Evolutionary conservation across 495 filamentous ascomycete genomes (phyloP).

Genomic region (Echria macrotheca): DNA sequence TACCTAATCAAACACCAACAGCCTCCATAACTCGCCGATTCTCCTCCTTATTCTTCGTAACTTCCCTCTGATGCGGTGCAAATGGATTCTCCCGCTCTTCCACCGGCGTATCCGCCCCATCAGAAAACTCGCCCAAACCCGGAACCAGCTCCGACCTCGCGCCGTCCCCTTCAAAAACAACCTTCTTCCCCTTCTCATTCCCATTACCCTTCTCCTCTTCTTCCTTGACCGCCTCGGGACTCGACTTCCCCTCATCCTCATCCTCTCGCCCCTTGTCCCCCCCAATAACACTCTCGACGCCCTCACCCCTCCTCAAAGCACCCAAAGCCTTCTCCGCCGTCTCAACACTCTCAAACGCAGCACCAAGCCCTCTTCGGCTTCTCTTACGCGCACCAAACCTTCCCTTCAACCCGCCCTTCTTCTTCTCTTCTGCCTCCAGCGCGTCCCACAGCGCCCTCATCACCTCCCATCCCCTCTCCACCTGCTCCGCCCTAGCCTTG

Average conservation of each 20-base stretch:
- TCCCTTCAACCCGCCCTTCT: conserved; percentile 16
- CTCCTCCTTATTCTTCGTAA: conserved; percentile 6
- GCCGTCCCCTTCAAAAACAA: background rate
- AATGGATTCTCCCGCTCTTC: conserved; percentile 7
- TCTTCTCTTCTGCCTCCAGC: conserved; percentile 33
- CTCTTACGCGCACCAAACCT: conserved; percentile 12
- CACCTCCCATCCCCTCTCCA: conserved; percentile 36
- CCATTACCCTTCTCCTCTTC: conserved; percentile 5
- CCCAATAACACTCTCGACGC: conserved; percentile 21
- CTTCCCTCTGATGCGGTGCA: background rate
- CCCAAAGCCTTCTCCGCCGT: conserved; percentile 38
- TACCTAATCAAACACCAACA: background rate
- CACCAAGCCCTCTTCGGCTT: conserved; percentile 30
- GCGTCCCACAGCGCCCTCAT: conserved; percentile 36
- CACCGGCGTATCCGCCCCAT: background rate
- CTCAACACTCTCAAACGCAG: conserved; percentile 42
- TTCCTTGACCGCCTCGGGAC: conserved; percentile 15
- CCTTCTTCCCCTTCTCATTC: background rate
- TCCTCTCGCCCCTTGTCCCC: conserved; percentile 12
- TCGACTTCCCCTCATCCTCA: conserved; percentile 14
- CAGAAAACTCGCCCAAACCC: background rate
- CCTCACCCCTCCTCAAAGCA: conserved; percentile 32
- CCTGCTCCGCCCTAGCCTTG: conserved; percentile 13
- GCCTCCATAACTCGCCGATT: background rate
- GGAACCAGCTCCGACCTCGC: background rate